These are phyloP conservation scores for Penicillium sp. DNA, from an alignment of 2,329 filamentous ascomycete genomes.

Conservation along the genomic window DNA sequence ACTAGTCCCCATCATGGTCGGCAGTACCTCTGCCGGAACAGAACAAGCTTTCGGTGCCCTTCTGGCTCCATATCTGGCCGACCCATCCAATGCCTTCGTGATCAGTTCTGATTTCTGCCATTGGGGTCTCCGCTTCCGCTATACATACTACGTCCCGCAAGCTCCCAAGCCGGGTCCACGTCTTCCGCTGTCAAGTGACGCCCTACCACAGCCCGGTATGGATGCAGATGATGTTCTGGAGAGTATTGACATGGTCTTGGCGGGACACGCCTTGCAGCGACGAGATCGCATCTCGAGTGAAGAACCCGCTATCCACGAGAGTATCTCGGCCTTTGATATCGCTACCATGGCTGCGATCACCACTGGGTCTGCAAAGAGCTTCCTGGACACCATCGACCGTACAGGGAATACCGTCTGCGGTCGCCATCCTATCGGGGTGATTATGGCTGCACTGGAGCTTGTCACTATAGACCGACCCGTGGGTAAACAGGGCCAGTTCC, in stretches of 20 bases:
- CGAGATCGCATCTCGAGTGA: constrained; percentile 34
- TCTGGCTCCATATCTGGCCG: constrained; percentile 73
- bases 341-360: constrained; percentile 82
- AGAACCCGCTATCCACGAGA: constrained; percentile 69
- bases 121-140: constrained; percentile 82
- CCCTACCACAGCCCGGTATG: constrained; percentile 41
- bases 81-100: constrained; percentile 74
- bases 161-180: constrained; percentile 38
- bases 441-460: constrained; percentile 81
- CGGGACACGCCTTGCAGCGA: constrained; percentile 29
- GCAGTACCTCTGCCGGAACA: constrained; percentile 63
- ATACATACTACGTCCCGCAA: constrained; percentile 70
- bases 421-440: constrained; percentile 87
- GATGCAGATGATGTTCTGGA: constrained; percentile 26
- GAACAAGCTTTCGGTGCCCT: constrained; percentile 68
- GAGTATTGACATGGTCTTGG: constrained; percentile 30
- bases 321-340: constrained; percentile 75
- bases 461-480: constrained; percentile 45
- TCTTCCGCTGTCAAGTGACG: constrained; percentile 42
- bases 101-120: constrained; percentile 96
- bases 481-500: constrained; percentile 58
- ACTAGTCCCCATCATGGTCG: constrained; percentile 82
- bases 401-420: constrained; percentile 94
- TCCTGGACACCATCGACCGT: constrained; percentile 64
- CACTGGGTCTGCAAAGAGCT: constrained; percentile 67